Conservation (phyloP, 139 green algal genomes). For the Chlamydomonas sphaeroides region DNA sequence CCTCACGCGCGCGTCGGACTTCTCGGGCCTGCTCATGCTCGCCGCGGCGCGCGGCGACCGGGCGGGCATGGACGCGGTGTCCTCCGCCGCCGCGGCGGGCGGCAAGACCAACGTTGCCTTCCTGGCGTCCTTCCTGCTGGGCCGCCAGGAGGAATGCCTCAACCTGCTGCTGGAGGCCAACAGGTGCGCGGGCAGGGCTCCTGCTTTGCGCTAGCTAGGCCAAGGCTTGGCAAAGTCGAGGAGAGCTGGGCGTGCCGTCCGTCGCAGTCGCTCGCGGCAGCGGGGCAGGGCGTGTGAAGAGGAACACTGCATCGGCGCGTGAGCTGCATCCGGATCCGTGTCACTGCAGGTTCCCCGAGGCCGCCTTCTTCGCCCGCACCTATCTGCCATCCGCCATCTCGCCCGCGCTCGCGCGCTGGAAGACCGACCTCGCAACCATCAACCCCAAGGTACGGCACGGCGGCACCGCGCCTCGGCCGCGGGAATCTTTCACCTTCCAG, state of each 20-base stretch:
- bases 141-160: conserved; percentile 81
- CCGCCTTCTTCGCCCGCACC: conserved; percentile 95
- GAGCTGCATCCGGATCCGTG: no score
- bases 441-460: conserved; percentile 90
- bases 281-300: no score
- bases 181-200: conserved; percentile 53
- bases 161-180: conserved; percentile 70
- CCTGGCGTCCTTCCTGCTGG: conserved; percentile 87
- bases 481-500: no score
- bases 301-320: no score
- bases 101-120: conserved; percentile 94
- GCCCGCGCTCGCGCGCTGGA: conserved; percentile 85
- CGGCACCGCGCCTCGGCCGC: no score
- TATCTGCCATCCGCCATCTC: conserved; percentile 86
- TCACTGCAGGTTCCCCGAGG: conserved; percentile 93
- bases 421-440: conserved; percentile 89
- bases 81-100: conserved; percentile 42
- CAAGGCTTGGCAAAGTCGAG: no score
- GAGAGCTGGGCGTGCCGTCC: no score
- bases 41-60: conserved; percentile 60
- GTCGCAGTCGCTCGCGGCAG: no score
- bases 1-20: conserved; percentile 81
- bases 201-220: no score
- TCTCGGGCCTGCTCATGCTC: conserved; percentile 92
- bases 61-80: conserved; percentile 58